phyloP scores from a whole-genome alignment of 305 asterid species.

The Fraxinus angustifolia region DNA sequence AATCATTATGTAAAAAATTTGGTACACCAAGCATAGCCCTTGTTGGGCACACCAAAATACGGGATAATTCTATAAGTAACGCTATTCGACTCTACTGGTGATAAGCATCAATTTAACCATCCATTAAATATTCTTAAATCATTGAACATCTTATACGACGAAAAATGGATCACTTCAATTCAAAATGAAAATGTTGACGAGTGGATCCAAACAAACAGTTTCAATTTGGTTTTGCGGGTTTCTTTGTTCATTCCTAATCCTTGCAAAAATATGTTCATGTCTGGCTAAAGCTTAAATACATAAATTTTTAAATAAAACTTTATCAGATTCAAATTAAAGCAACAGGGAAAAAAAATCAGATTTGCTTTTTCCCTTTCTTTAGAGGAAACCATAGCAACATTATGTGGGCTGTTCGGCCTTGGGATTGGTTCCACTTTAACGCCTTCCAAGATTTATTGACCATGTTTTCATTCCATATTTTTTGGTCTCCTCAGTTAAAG shows the following conservation, averaged over 20 bases:
- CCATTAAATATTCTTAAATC: neutral
- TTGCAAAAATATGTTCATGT: neutral
- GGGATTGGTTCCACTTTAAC: constrained; percentile 23
- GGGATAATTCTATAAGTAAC: neutral
- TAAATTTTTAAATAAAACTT: neutral
- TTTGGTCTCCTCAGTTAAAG: neutral
- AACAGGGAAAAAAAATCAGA: neutral
- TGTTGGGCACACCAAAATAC: neutral
- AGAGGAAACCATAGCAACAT: neutral
- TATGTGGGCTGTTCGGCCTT: neutral
- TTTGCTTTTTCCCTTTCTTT: neutral
- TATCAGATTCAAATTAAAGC: neutral
- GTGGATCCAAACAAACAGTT: neutral
- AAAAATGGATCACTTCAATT: neutral
- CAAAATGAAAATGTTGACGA: neutral
- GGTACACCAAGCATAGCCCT: no score
- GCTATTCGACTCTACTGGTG: neutral
- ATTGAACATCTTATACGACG: neutral
- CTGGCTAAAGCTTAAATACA: neutral
- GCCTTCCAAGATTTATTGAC: constrained; percentile 16
- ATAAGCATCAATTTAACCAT: neutral
- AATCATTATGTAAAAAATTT: no score
- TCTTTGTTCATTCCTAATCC: neutral
- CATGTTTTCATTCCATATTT: neutral
- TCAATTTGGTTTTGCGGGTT: neutral